Percentiles rank a stretch among this genome's conserved stretches.
Conservation (phyloP, 768 basidiomycete genomes). For the Vararia minispora region DNA sequence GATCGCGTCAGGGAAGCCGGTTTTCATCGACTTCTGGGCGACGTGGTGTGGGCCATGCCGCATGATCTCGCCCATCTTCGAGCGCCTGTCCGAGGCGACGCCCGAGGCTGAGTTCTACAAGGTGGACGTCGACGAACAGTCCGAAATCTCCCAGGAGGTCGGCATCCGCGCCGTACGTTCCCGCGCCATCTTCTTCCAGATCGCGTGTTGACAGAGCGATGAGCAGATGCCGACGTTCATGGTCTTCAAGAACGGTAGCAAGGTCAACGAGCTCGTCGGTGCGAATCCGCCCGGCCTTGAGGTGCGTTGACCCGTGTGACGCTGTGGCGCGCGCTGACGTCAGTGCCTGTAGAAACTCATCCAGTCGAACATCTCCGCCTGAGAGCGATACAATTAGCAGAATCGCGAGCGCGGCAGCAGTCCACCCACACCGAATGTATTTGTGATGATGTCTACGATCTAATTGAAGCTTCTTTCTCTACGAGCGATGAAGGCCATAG, state of each 20-base stretch:
- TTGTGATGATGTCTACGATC: too few relatives aligned
- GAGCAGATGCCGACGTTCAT: conserved; percentile 34
- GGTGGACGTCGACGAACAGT: conserved; percentile 57
- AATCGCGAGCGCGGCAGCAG: too few relatives aligned
- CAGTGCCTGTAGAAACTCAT: too few relatives aligned
- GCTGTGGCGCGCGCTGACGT: too few relatives aligned
- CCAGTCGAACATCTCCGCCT: too few relatives aligned
- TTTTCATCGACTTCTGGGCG: conserved; percentile 67
- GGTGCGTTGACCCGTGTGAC: too few relatives aligned
- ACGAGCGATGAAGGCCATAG: too few relatives aligned
- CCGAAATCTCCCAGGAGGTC: conserved; percentile 43
- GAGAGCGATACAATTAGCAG: too few relatives aligned
- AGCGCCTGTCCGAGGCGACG: conserved; percentile 32
- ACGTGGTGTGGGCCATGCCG: conserved; percentile 69
- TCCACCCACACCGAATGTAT: too few relatives aligned
- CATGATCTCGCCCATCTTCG: conserved; percentile 53
- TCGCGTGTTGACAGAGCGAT: not conserved
- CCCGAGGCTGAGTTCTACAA: conserved; percentile 51
- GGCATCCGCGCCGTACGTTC: conserved; percentile 49
- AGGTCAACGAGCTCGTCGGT: conserved; percentile 33
- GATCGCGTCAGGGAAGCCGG: conserved; percentile 36
- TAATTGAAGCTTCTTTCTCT: too few relatives aligned
- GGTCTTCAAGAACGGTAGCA: conserved; percentile 25
- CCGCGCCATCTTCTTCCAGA: not conserved
- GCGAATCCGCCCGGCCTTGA: conserved; percentile 31